Evolutionary conservation across 2,329 filamentous ascomycete genomes (phyloP), one percentile per base, ranked within the genome.

Genomic region (Tothia fuscella): DNA sequence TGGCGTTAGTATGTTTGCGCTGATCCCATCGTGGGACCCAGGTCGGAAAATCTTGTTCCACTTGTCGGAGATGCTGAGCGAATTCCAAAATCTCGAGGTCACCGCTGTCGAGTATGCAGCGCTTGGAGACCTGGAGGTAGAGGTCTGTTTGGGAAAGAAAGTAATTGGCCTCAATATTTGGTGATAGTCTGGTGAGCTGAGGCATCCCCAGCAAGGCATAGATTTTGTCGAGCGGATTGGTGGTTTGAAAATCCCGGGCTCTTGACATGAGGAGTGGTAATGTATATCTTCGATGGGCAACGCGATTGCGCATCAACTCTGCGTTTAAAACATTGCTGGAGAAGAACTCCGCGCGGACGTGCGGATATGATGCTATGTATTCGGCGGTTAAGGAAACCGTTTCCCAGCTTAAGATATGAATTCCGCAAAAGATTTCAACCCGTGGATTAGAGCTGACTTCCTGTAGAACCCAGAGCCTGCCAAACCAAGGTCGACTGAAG

Each of bases 21-120:
- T 22, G 38, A 20, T 42, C 40, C 40, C 40, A 42, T 24, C 37
- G 40, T 14, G 40, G 40, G 5, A 42, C 40, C 40, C 40, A 42
- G 20, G 40, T 37, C 12, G 40, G 40, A n/a, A 20, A 24, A n/a
- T 36, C 21, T 19, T 20, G 30, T 10, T 42, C 20, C 19, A 31
- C 21, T 6, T 38, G 26, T 2, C 19, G 6, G 17, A 16, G 20
- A 14, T 38, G 40, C 25, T 42, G 25, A 2, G 26, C 29, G 19
- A 12, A 35, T 26, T 30, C 14, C 2, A 42, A 21, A 22, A 38
- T 16, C 13, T 38, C n/a, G 7, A 42, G 32, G 14, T 22, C 20
- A 10, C 19, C 10, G 17, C n/a, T 19, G 6, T 10, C 22, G 7
- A 24, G 12, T 10, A 38, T 21, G 22, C 16, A 21, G 20, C 25